Base-by-base conservation (phyloP, 345 rosid species). In the Anacardium occidentale region DNA sequence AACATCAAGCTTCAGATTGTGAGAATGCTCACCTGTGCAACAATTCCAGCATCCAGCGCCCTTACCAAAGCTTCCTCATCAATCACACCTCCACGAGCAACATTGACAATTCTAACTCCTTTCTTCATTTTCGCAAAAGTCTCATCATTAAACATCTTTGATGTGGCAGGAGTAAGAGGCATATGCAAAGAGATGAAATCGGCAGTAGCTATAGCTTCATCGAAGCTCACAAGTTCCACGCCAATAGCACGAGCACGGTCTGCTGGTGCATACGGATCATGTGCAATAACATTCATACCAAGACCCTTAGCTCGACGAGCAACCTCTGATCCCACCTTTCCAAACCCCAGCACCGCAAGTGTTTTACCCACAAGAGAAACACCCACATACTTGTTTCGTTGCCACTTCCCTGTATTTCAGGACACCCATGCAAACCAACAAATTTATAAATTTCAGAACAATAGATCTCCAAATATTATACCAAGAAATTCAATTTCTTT, bases 11-110 rank as follows among this genome's bases (percentile, higher is more conserved):
- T 34, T 40, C 42, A 44, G 51, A 59, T 10, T 3, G 17, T 7
- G 15, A 52, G 34, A 52, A 52, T 52, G 18, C 66, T 62, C 51
- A 77, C 84, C 87, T 92, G 97, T 74, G 97, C 94, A 76, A 92
- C 97, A 69, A 80, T 84, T 21, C 94, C 96, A 80, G 92, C 56
- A 83, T 92, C 92, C 66, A 92, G 67, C 18, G 97, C 96, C 82
- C 92, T 86, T 70, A 92, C 91, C 8, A 92, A 84, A 47, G 96
- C 97, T 2, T 90, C 97, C 82, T 92, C 97, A 64, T 92, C 97
- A 59, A 92, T 92, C 62, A 92, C 97, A 47, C 97, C 96, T 9
- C 97, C 96, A 70, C 92, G 97, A 72, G 97, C 96, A 74, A 92
- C 97, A 79, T 92, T 92, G 65, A 90, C 84, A 1, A 92, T 92